A percentile compares a stretch with the other conserved stretches of the same genome.
Evolutionary conservation across 2,329 filamentous ascomycete genomes (phyloP).

Genomic region (Diplodia seriata): DNA sequence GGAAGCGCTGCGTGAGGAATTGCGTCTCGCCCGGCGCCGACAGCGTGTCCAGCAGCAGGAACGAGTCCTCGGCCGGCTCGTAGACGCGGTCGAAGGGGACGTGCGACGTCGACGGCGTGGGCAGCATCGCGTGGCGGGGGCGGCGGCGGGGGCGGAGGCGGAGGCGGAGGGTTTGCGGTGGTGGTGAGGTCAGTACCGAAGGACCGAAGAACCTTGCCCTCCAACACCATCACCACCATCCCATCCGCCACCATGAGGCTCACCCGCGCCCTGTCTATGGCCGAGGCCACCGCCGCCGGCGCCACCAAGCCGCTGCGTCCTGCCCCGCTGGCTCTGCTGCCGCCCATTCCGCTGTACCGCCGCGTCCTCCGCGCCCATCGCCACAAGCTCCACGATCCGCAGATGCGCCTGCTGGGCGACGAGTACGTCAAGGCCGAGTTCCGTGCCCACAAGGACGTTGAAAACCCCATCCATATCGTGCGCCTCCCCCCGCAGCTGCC

Average conservation of each 20-base stretch:
- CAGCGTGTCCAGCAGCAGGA: conserved; percentile 88
- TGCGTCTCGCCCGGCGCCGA: conserved; percentile 71
- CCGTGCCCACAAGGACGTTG: conserved; percentile 78
- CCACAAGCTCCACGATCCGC: conserved; percentile 69
- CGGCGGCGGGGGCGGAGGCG: neutral
- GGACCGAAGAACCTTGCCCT: neutral
- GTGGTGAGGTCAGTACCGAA: no score
- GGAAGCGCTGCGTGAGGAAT: conserved; percentile 73
- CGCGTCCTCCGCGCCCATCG: conserved; percentile 86
- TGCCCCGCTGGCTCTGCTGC: conserved; percentile 72
- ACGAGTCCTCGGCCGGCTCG: conserved; percentile 95
- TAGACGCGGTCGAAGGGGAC: conserved; percentile 89
- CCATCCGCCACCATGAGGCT: conserved; percentile 41
- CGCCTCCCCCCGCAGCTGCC: conserved; percentile 40
- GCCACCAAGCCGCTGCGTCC: conserved; percentile 44
- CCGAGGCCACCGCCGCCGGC: conserved; percentile 46
- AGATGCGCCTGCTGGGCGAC: conserved; percentile 84
- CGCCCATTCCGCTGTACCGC: conserved; percentile 88
- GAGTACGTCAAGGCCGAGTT: conserved; percentile 95
- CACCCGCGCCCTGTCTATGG: conserved; percentile 38
- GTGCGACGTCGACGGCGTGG: conserved; percentile 91
- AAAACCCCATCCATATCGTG: conserved; percentile 92
- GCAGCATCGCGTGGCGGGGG: conserved; percentile 69
- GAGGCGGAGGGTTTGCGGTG: conserved; percentile 9
- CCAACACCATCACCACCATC: neutral